Conservation (phyloP, 306 rosid genomes). For the Casuarina glauca region DNA sequence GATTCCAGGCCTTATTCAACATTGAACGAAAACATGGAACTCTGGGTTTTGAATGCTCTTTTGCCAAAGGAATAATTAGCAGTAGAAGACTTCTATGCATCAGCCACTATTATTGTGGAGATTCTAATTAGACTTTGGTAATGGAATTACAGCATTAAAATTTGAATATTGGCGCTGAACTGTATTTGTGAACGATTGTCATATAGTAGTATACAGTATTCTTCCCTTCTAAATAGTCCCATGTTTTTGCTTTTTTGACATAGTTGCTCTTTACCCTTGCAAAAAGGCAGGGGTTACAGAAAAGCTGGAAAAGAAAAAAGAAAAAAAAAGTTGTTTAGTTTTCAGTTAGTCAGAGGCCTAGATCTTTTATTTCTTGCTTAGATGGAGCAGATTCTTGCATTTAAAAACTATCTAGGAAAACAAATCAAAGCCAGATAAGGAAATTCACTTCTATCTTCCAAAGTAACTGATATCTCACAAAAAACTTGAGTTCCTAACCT, state of each 20-base stretch:
- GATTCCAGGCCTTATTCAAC: slow-evolving; percentile 8
- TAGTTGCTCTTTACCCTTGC: slow-evolving; percentile 2
- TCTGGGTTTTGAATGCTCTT: slow-evolving; percentile 7
- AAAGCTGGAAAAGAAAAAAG: neutral
- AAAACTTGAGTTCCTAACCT: neutral
- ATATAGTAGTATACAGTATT: neutral
- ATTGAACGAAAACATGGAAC: neutral
- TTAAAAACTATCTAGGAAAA: neutral
- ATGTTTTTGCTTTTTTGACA: neutral
- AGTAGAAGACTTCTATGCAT: neutral
- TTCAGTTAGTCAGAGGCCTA: neutral
- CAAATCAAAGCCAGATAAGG: neutral
- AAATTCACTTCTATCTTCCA: neutral
- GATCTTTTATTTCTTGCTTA: slow-evolving; percentile 6
- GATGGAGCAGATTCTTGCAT: neutral
- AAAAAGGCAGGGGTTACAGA: neutral
- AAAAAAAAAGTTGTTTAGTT: neutral
- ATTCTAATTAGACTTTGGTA: neutral
- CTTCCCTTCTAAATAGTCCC: neutral
- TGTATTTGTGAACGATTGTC: neutral
- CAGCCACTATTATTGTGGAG: neutral
- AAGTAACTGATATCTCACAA: neutral
- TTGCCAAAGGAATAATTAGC: neutral
- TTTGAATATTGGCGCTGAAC: neutral
- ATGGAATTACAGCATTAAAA: neutral